Percentiles rank a stretch among this genome's conserved stretches.
Conservation (phyloP, 345 rosid species). For the Euphorbia tirucalli region DNA sequence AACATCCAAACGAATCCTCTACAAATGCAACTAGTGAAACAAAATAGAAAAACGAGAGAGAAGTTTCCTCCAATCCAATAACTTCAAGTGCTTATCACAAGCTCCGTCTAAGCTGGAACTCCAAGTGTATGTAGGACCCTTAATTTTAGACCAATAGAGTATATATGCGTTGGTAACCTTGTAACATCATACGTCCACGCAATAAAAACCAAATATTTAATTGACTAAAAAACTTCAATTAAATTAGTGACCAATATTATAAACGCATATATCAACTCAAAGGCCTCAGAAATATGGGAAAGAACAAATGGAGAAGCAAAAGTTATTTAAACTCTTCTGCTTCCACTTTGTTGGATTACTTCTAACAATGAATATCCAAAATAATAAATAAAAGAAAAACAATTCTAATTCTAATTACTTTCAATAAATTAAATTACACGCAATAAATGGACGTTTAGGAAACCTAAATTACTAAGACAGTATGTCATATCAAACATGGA, state of each 20-base stretch:
- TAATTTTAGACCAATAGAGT: constrained; percentile 10
- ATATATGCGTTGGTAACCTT: constrained; percentile 11
- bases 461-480: neutral
- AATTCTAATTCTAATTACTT: no score
- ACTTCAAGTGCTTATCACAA: constrained; percentile 19
- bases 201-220: neutral
- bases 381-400: no score
- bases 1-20: neutral
- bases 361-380: neutral
- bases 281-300: neutral
- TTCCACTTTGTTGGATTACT: no score
- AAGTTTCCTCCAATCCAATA: constrained; percentile 6
- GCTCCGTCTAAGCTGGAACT: constrained; percentile 19
- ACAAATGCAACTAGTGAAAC: neutral
- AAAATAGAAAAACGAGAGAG: neutral
- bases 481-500: neutral
- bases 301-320: neutral
- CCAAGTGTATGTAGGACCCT: constrained; percentile 1
- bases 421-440: no score
- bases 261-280: neutral
- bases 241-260: neutral
- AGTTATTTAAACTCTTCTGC: no score
- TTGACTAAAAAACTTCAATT: neutral
- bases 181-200: constrained; percentile 31
- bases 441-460: neutral